Evolutionary conservation across 202 grass and related monocot species (phyloP).

Genomic region (Eragrostis tef): DNA sequence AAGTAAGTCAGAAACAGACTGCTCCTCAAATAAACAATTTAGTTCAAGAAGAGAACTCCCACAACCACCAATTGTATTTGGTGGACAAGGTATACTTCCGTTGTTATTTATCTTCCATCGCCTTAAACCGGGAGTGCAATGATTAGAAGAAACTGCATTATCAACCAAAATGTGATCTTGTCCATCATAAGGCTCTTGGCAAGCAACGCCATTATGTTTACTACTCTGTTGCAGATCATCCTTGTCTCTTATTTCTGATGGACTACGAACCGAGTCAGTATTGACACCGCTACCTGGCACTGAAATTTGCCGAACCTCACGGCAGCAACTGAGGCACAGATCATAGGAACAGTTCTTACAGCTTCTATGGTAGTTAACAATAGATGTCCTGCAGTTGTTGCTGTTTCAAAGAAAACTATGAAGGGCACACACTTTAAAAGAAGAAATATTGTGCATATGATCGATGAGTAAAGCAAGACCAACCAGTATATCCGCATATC

Average conservation of each 20-base stretch:
- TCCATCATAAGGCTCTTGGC: constrained; percentile 22
- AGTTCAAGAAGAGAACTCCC: constrained; percentile 64
- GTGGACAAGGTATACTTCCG: constrained; percentile 79
- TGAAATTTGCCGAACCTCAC: constrained; percentile 53
- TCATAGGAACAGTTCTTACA: constrained; percentile 70
- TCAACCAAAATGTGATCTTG: background rate
- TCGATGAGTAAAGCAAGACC: constrained; percentile 16
- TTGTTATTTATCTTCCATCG: constrained; percentile 54
- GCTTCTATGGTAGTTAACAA: constrained; percentile 80
- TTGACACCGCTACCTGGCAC: constrained; percentile 3
- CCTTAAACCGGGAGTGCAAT: background rate
- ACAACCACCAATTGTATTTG: constrained; percentile 63
- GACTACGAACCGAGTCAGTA: background rate
- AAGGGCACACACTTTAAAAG: too few relatives aligned
- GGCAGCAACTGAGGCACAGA: constrained; percentile 72
- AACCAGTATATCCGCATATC: constrained; percentile 83
- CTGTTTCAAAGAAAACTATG: constrained; percentile 44
- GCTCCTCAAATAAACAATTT: constrained; percentile 59
- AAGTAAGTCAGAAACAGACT: constrained; percentile 45
- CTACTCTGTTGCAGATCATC: constrained; percentile 18
- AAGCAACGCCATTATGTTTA: background rate
- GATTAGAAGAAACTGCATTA: background rate
- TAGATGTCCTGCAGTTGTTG: constrained; percentile 86
- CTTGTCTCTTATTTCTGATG: constrained; percentile 18
- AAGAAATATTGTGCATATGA: too few relatives aligned